Percentiles rank a stretch among this genome's conserved stretches.
phyloP scores from a whole-genome alignment of 2,329 filamentous ascomycete genomes.

The Ceratocystis albifundus region DNA sequence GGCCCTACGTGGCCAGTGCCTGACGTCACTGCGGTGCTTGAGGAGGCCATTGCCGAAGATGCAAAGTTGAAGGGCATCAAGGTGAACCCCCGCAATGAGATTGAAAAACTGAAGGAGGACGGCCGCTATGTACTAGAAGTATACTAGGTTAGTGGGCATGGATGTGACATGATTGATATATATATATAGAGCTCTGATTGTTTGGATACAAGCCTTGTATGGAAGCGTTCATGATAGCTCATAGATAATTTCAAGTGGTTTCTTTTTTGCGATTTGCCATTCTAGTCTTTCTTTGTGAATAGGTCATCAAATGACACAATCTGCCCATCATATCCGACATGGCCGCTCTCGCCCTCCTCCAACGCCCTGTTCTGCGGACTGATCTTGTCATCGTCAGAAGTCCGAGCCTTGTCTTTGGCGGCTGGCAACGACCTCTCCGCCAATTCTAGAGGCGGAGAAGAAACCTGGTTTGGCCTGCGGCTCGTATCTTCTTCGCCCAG shows the following conservation, averaged over 20 bases:
- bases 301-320: slow-evolving; percentile 34
- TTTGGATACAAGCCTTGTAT: background rate
- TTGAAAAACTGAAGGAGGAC: slow-evolving; percentile 94
- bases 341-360: slow-evolving; percentile 24
- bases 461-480: background rate
- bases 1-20: slow-evolving; percentile 97
- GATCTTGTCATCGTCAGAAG: slow-evolving; percentile 31
- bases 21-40: slow-evolving; percentile 83
- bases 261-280: no score
- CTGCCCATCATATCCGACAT: slow-evolving; percentile 28
- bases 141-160: slow-evolving; percentile 47
- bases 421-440: no score
- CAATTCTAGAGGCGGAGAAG: no score
- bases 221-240: background rate
- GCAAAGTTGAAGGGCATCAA: slow-evolving; percentile 62
- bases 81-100: slow-evolving; percentile 77
- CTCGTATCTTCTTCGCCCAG: background rate
- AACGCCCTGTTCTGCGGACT: slow-evolving; percentile 14
- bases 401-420: background rate
- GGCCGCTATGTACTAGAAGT: slow-evolving; percentile 92
- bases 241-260: background rate
- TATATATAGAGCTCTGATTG: background rate
- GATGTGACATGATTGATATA: background rate
- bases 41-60: slow-evolving; percentile 78
- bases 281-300: background rate